phyloP scores from a whole-genome alignment of 345 rosid species.

The Eucalyptus marginata region DNA sequence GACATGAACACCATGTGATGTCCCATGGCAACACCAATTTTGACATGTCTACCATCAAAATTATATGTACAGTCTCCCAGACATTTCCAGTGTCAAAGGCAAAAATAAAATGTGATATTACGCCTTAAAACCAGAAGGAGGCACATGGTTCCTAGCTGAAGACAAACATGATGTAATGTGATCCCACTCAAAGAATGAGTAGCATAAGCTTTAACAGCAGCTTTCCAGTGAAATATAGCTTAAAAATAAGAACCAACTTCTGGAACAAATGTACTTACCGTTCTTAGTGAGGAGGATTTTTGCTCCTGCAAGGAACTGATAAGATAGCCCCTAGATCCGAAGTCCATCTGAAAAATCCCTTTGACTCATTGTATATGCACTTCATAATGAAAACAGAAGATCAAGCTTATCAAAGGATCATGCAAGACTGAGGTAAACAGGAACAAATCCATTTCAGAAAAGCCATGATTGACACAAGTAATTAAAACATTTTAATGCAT shows the following conservation, averaged over 20 bases:
- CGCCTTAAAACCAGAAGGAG: not conserved
- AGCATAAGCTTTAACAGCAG: not conserved
- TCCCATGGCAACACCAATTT: not conserved
- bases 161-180: not conserved
- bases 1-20: not conserved
- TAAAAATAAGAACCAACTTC: not conserved
- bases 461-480: not conserved
- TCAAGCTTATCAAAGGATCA: not conserved
- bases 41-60: not conserved
- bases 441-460: not conserved
- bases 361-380: constrained; percentile 88
- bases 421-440: too few relatives aligned
- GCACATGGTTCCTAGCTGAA: not conserved
- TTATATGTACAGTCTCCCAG: not conserved
- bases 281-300: constrained; percentile 47
- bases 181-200: not conserved
- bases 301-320: constrained; percentile 51
- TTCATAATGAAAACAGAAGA: constrained; percentile 2
- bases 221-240: not conserved
- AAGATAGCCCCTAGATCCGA: constrained; percentile 48
- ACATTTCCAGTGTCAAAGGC: not conserved
- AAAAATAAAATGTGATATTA: not conserved
- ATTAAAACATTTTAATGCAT: not conserved
- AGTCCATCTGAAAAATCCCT: constrained; percentile 61
- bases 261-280: constrained; percentile 18